A percentile compares a stretch with the other conserved stretches of the same genome.
Conservation (phyloP, 2,329 filamentous ascomycete genomes). For the Stachybotrys elegans region DNA sequence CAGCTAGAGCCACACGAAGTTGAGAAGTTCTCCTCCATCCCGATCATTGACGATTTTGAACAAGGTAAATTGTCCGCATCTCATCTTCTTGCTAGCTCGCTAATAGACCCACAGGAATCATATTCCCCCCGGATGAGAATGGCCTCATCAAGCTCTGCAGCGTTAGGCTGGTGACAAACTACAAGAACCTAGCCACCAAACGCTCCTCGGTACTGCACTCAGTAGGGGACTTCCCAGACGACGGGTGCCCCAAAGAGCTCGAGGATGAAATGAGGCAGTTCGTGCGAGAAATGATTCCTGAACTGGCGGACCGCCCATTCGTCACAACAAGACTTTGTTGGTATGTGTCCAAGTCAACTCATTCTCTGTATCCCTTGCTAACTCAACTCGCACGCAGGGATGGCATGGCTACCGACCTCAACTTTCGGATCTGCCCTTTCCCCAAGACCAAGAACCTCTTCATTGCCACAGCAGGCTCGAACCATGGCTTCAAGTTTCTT, state of each 20-base stretch:
- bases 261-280: slow-evolving; percentile 47
- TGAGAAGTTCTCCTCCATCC: slow-evolving; percentile 37
- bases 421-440: slow-evolving; percentile 18
- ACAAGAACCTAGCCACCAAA: no score
- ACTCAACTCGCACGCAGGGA: slow-evolving; percentile 15
- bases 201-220: no score
- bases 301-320: slow-evolving; percentile 42
- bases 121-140: slow-evolving; percentile 47
- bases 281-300: slow-evolving; percentile 28
- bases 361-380: background rate
- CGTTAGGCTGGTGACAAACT: slow-evolving; percentile 47
- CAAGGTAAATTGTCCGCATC: slow-evolving; percentile 8
- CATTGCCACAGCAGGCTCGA: slow-evolving; percentile 46
- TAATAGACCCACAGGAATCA: slow-evolving; percentile 33
- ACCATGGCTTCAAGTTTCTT: slow-evolving; percentile 50
- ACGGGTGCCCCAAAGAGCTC: slow-evolving; percentile 42
- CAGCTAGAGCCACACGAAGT: slow-evolving; percentile 55
- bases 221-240: slow-evolving; percentile 25
- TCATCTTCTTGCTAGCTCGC: no score
- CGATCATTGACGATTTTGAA: slow-evolving; percentile 25
- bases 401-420: slow-evolving; percentile 22
- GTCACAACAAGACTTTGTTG: slow-evolving; percentile 45
- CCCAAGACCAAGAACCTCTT: slow-evolving; percentile 29
- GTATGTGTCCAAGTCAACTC: slow-evolving; percentile 33
- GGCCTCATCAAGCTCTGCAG: slow-evolving; percentile 48